Percentiles rank a stretch among this genome's conserved stretches.
Evolutionary conservation across 306 rosid genomes (phyloP).

Genomic region (Biancaea sappan): DNA sequence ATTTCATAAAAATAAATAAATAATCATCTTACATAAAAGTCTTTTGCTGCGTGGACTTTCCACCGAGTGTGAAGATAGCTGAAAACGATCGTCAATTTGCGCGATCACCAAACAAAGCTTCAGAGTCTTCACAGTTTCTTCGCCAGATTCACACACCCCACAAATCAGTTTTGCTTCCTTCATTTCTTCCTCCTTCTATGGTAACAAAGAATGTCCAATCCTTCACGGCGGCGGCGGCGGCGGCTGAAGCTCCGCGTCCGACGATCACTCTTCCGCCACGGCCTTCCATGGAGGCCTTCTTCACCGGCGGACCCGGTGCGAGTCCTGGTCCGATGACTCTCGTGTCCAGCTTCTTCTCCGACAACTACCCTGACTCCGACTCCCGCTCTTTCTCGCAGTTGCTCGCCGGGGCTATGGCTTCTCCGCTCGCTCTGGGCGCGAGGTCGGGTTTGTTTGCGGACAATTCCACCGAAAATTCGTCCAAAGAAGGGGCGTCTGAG

Average conservation of each 20-base stretch:
- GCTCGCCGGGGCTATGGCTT: conserved; percentile 97
- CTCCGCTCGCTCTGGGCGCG: conserved; percentile 63
- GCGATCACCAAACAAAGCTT: background rate
- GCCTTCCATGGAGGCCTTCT: conserved; percentile 78
- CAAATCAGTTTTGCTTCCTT: background rate
- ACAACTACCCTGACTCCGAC: conserved; percentile 53
- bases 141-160: background rate
- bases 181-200: conserved; percentile 37
- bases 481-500: conserved; percentile 36
- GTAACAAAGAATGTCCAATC: conserved; percentile 54
- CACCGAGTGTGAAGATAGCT: conserved; percentile 42
- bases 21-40: conserved; percentile 19
- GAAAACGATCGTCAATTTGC: background rate
- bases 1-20: background rate
- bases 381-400: conserved; percentile 86
- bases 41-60: conserved; percentile 50
- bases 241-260: conserved; percentile 65
- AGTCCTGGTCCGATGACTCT: conserved; percentile 99
- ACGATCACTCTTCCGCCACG: conserved; percentile 84
- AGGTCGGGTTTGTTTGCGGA: conserved; percentile 32
- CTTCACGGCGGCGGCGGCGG: conserved; percentile 34
- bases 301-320: conserved; percentile 60
- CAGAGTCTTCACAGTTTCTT: no score
- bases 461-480: conserved; percentile 35
- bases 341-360: conserved; percentile 81